Evolutionary conservation across 225 moss, liverwort and hornwort genomes (phyloP).

Genomic region (Antitrichia curtipendula): DNA sequence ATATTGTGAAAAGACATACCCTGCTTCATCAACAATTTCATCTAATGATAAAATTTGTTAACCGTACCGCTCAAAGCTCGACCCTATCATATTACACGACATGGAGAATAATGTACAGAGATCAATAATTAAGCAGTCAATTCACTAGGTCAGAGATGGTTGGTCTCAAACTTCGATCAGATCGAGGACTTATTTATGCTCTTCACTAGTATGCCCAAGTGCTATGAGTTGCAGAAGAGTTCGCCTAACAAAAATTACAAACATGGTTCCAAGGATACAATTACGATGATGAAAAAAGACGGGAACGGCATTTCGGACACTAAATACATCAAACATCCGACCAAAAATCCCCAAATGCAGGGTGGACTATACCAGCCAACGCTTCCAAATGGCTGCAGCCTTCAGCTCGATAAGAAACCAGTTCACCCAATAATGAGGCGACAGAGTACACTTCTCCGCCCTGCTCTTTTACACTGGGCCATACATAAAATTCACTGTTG

Average conservation of each 20-base stretch:
- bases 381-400: conserved; percentile 89
- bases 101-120: background rate
- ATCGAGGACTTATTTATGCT: background rate
- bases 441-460: conserved; percentile 77
- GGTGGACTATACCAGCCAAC: conserved; percentile 44
- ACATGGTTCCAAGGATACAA: background rate
- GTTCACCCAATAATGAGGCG: conserved; percentile 65
- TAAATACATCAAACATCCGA: background rate
- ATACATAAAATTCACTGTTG: background rate
- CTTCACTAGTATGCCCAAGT: background rate
- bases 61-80: background rate
- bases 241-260: background rate
- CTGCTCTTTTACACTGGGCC: conserved; percentile 34
- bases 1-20: background rate
- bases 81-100: background rate
- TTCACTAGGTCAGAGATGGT: background rate
- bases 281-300: background rate
- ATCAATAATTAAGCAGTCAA: background rate
- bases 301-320: background rate
- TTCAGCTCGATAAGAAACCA: conserved; percentile 80
- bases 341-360: background rate
- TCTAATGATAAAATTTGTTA: background rate
- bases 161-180: background rate
- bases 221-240: background rate
- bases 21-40: background rate